Evolutionary conservation across 805 yeast genomes (phyloP), one percentile per base, ranked within the genome.

Genomic region (Sugiyamaella chiloensis): DNA sequence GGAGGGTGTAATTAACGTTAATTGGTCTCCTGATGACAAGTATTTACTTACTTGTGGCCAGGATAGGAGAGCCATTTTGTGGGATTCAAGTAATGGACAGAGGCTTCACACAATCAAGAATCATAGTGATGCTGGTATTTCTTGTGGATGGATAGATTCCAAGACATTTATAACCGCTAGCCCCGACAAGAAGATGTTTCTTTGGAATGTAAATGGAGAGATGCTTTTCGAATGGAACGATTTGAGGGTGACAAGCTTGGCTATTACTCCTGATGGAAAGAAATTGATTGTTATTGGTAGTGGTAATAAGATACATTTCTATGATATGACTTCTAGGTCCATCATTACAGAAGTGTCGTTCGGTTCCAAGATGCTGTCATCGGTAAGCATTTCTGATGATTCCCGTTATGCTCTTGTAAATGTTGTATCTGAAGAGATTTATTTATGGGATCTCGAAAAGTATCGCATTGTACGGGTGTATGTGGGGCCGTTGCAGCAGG

Each of bases 21-120:
- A 83, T 37, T 90, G 95, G 85, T 86, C 90, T 2, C 82, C 82
- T 0, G 81, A 82, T 57, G 90, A 87, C 58, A 59, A 73, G 5
- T 76, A 75, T 57, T 53, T 90, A 21, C 76, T 89, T 7, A 76
- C 88, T 3, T 81, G 93, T 48, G 79, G 90, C 6, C 75, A 83
- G 54, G 95, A 87, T 63, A 80, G 81, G 24, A 71, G 75, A 9
- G 81, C 87, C 5, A 74, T 81, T 43, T 68, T 90, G 1, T 87
- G 95, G 87, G 79, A 80, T 55, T 67, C 83, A 2, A 64, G 52
- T 48, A 65, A 67, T 5, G 79, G 71, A 44, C 61, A 47, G 58
- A 60, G 47, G 44, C 48, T 42, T 14, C 50, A n/a, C 53, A 60
- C 40, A 39, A 50, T 53, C 49, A 56, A 30, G 9, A 52, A 47